A percentile compares a stretch with the other conserved stretches of the same genome.
phyloP scores from a whole-genome alignment of 208 protist species.

The Trichomonas gallinae region DNA sequence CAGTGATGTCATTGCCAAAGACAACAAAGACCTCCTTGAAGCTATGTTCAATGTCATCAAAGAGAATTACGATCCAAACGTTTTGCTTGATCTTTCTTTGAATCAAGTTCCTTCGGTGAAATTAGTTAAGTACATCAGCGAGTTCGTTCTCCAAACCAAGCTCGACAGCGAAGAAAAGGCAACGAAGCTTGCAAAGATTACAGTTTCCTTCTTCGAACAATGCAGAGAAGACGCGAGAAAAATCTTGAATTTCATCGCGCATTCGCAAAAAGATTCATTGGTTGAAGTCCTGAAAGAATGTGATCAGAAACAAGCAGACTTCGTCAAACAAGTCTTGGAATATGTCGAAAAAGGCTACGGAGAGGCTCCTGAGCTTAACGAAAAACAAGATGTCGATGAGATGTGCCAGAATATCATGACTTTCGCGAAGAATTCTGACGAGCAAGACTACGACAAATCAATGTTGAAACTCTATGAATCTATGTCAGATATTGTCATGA shows the following conservation, averaged over 20 bases:
- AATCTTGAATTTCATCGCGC: neutral
- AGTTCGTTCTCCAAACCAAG: neutral
- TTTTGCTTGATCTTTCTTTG: neutral
- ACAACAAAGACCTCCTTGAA: neutral
- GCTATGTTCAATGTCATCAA: neutral
- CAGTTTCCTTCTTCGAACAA: neutral
- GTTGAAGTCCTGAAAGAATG: neutral
- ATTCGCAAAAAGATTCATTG: neutral
- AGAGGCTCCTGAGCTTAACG: neutral
- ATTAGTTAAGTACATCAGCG: neutral
- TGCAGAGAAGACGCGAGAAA: neutral
- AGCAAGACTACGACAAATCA: neutral
- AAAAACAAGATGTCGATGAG: neutral
- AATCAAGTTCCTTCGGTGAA: neutral
- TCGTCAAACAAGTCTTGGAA: neutral
- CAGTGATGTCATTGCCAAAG: neutral
- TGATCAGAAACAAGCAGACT: neutral
- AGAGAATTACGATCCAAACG: neutral
- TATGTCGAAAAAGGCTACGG: neutral
- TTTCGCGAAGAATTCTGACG: neutral
- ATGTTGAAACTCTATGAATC: neutral
- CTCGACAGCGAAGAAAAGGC: neutral
- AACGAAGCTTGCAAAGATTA: neutral
- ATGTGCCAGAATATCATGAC: neutral
- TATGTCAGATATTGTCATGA: neutral